Base-by-base conservation (phyloP, 805 yeast genomes). In the Barnettozyma salicaria region DNA sequence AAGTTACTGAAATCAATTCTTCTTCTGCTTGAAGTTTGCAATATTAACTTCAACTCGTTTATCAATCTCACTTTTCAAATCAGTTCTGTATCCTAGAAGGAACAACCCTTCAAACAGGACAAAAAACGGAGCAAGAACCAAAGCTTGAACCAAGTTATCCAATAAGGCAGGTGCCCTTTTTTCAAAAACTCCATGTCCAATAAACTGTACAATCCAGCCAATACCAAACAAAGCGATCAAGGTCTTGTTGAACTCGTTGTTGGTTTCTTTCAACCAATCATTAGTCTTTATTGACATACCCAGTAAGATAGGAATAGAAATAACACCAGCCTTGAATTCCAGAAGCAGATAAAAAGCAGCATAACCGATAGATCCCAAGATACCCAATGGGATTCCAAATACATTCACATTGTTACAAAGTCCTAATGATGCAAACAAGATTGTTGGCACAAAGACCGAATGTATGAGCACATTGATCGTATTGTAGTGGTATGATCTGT, bases 121-220 rank as follows among this genome's bases (percentile, higher is more conserved):
- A 56, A 90, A 89, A 53, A 75, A 87, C 1, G 97, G 97, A 1
- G 97, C 97, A 44, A 89, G 65, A 0, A 90, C 87, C 14, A 90
- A 57, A 5, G 97, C 92, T 54, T 88, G 97, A 5, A 80, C 62
- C 30, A 87, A 63, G 53, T 80, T 89, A 51, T 89, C 96, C 27
- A 86, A 57, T 36, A 90, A 60, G 0, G 97, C 96, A 0, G 98
- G 98, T 1, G 88, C 83, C 28, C 86, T 68, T 42, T 68, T 70
- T 55, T 90, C 98, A 53, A 77, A 84, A 9, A 72, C 67, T 2
- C 83, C 90, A 55, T 92, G 97, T 4, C 97, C 96, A 34, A 80
- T 67, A 58, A 90, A 88, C 52, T 92, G 97, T 6, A 76, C 77
- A 12, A 77, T 51, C 97, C 98, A 90, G 8, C 83, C 64, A 2